Evolutionary conservation across 1,284 basidiomycete species (phyloP).

Genomic region (Apiotrichum porosum): DNA sequence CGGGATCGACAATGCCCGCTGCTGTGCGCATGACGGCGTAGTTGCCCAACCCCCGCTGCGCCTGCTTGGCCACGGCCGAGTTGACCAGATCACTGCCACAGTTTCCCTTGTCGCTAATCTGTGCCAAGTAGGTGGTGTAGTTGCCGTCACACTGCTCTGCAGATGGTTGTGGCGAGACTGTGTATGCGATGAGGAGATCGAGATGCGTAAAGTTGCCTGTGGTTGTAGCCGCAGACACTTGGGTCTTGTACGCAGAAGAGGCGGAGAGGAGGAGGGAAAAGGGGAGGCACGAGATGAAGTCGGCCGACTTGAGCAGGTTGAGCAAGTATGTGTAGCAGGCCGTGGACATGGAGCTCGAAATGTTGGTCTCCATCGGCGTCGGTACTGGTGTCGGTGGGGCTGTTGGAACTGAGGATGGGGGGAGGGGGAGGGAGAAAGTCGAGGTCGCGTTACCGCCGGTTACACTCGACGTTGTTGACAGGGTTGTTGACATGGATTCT

Average conservation of each 20-base stretch:
- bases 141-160: conserved; percentile 26
- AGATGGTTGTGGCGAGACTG: conserved; percentile 21
- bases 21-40: conserved; percentile 40
- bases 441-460: not conserved
- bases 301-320: conserved; percentile 60
- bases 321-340: conserved; percentile 65
- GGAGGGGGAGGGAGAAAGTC: not conserved
- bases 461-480: not conserved
- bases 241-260: conserved; percentile 54
- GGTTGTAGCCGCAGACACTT: conserved; percentile 48
- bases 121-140: conserved; percentile 19
- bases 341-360: conserved; percentile 61
- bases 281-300: conserved; percentile 66
- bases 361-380: conserved; percentile 63
- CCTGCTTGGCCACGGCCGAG: conserved; percentile 25
- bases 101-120: conserved; percentile 27
- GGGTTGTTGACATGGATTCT: not conserved
- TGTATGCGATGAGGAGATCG: conserved; percentile 57
- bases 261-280: conserved; percentile 64
- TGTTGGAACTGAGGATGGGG: conserved; percentile 50
- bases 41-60: conserved; percentile 36
- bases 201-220: conserved; percentile 60
- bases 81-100: conserved; percentile 32
- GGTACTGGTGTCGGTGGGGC: conserved; percentile 64
- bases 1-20: conserved; percentile 27